Percentiles rank a stretch among this genome's conserved stretches.
phyloP scores from a whole-genome alignment of 2,329 filamentous ascomycete genomes.

The Colletotrichum cuscutae region DNA sequence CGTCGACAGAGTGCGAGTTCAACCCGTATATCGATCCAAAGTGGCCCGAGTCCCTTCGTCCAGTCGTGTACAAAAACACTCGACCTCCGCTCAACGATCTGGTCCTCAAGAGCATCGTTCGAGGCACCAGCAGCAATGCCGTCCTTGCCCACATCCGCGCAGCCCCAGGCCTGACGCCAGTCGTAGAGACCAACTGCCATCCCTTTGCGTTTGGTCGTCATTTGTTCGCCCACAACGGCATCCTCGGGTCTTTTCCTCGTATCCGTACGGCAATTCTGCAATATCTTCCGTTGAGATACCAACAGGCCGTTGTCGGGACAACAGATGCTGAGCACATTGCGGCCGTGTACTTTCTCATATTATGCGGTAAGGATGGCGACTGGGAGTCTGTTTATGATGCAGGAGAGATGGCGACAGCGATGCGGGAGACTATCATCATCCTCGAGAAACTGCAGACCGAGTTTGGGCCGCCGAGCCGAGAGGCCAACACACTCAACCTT shows the following conservation, averaged over 20 bases:
- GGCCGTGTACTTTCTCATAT: constrained; percentile 22
- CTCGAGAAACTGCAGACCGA: constrained; percentile 23
- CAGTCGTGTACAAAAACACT: constrained; percentile 24
- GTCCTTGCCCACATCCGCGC: constrained; percentile 25
- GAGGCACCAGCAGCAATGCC: constrained; percentile 24
- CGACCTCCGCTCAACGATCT: constrained; percentile 28
- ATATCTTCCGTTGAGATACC: constrained; percentile 25
- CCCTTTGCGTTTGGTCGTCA: constrained; percentile 27
- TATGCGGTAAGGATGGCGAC: constrained; percentile 20
- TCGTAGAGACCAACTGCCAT: constrained; percentile 29
- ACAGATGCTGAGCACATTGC: constrained; percentile 26
- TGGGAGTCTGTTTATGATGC: constrained; percentile 16
- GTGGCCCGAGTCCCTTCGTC: constrained; percentile 11
- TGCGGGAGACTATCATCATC: constrained; percentile 20
- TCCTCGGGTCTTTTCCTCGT: constrained; percentile 16
- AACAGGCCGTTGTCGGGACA: constrained; percentile 22
- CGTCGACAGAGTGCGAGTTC: constrained; percentile 16
- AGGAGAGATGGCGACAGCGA: constrained; percentile 7
- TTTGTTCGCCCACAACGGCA: constrained; percentile 29
- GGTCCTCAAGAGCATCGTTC: constrained; percentile 20
- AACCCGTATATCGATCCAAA: not conserved
- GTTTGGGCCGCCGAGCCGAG: not conserved
- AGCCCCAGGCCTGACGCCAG: constrained; percentile 14
- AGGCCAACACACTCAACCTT: constrained; percentile 7
- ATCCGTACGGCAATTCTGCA: constrained; percentile 17